Evolutionary conservation across 176 grass and related monocot genomes (phyloP), one percentile per base, ranked within the genome.

Genomic region (Secale cereale): DNA sequence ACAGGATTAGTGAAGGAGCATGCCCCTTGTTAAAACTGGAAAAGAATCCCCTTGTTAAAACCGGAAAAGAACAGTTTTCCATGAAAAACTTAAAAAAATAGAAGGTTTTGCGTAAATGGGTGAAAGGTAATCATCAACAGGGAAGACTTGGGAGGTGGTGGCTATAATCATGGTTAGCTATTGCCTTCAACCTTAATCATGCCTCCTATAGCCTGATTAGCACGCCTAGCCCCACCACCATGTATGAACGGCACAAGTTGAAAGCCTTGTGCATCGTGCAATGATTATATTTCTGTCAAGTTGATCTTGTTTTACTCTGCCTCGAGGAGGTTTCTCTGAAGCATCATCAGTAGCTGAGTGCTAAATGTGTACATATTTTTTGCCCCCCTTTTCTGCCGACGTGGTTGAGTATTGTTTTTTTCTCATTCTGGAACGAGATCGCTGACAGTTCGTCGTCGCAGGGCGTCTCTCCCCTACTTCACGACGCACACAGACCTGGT

Each of bases 401-500:
- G 70, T 65, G 70, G 3, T 50, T 50, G 22, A 52, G 1, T 52
- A 19, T 17, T 1, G n/a, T 76, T 73, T 59, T 66, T 17, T 7
- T 81, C 41, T 25, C 2, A 1, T 37, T 32, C 2, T 52, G 75
- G 8, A 64, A 71, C 57, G 15, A n/a, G 19, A 30, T 54, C 23
- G 10, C 10, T 75, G 70, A 70, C 25, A 8, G 6, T 2, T 13
- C 3, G 13, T 33, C 20, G 26, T 81, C 71, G 50, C 86, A 99
- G 94, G 71, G 90, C 81, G 7, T 96, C 97, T 10, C 97, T 99
- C 40, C 93, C 83, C 3, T 96, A 99, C 70, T 99, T 99, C 70
- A 96, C 91, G 15, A 97, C 97, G 16, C 97, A 99, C 78, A 97
- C 94, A 4, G 90, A 99, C 80, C 65, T 99, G 78, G 97, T 99